Base-by-base conservation (phyloP, 2,329 filamentous ascomycete genomes). In the Ustilaginoidea virens region DNA sequence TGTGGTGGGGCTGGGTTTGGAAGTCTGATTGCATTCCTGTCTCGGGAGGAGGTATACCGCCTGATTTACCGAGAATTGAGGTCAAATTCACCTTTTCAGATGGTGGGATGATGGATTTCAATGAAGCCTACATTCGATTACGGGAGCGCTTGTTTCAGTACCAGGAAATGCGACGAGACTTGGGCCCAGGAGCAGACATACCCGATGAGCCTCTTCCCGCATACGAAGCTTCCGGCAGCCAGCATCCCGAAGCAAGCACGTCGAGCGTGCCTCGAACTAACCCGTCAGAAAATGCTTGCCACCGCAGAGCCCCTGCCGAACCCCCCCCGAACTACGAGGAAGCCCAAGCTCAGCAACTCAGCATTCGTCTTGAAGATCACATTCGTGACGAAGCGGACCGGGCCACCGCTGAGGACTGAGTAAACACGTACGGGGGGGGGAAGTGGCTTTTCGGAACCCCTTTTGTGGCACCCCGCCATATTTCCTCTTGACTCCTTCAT, bases 1-100 rank as follows among this genome's bases (percentile, higher is more conserved):
- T 87, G 19, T 92, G 86, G 63, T 92, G 93, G 51, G 86, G 87
- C 13, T 94, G 92, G 62, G 78, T 80, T 39, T 96, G 86, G 86
- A 74, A 74, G 32, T 79, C 80, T 15, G 59, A 77, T 25, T 73
- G 92, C 33, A 77, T 79, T 42, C 83, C 87, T 2, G 81, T 92
- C 15, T 60, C 77, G 1, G 80, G 80, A 20, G 90, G 90, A 21
- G 81, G 82, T 28, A 80, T 94, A 28, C 81, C 86, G 1, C 56
- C 76, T 5, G 63, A 77, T 14, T 66, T 82, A 36, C 67, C 76
- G 12, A 72, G 75, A 17, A 63, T 93, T 24, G 82, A 90, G 44
- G 53, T 92, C 39, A 85, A 80, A 49, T 66, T 94, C 43, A 85
- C 77, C 14, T 96, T 96, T 61, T 86, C 85, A 48, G 86, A 96